Percentiles rank a stretch among this genome's conserved stretches.
These are phyloP conservation scores for Hyaloperonospora brassicae DNA, from an alignment of 352 stramenopile genomes.

Conservation along the genomic window DNA sequence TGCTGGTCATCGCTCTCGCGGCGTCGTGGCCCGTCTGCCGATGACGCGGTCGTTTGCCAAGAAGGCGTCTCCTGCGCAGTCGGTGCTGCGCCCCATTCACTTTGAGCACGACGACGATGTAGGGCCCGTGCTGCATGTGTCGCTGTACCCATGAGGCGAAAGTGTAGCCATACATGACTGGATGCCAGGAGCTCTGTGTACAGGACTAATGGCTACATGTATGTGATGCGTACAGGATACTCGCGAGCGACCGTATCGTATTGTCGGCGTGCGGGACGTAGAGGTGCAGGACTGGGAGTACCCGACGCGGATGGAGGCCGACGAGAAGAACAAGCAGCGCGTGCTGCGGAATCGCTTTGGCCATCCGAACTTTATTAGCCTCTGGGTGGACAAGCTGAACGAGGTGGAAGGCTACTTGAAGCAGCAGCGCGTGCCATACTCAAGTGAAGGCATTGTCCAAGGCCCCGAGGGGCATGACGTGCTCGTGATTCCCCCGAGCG, in stretches of 20 bases:
- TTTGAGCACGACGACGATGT: constrained; percentile 61
- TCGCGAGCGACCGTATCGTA: constrained; percentile 49
- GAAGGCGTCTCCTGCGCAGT: constrained; percentile 7
- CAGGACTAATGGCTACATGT: background rate
- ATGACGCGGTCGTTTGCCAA: constrained; percentile 20
- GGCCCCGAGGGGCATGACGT: constrained; percentile 59
- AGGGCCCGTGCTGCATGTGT: background rate
- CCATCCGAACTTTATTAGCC: constrained; percentile 77
- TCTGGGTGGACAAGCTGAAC: constrained; percentile 71
- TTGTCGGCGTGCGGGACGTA: constrained; percentile 73
- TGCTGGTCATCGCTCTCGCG: constrained; percentile 9
- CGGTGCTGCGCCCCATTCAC: constrained; percentile 51
- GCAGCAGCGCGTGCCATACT: constrained; percentile 50
- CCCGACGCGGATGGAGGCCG: constrained; percentile 53
- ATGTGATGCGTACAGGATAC: constrained; percentile 23
- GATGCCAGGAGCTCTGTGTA: constrained; percentile 6
- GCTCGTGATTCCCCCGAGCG: constrained; percentile 58
- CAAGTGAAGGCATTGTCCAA: constrained; percentile 46
- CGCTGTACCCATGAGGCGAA: background rate
- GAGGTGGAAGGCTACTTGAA: constrained; percentile 62
- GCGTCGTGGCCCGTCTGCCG: constrained; percentile 10
- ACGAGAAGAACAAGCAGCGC: constrained; percentile 53
- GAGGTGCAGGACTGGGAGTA: constrained; percentile 75
- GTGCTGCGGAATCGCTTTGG: constrained; percentile 68
- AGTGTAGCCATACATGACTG: constrained; percentile 5